Evolutionary conservation across 2,329 filamentous ascomycete genomes (phyloP).

Genomic region (Fusarium pininemorale): DNA sequence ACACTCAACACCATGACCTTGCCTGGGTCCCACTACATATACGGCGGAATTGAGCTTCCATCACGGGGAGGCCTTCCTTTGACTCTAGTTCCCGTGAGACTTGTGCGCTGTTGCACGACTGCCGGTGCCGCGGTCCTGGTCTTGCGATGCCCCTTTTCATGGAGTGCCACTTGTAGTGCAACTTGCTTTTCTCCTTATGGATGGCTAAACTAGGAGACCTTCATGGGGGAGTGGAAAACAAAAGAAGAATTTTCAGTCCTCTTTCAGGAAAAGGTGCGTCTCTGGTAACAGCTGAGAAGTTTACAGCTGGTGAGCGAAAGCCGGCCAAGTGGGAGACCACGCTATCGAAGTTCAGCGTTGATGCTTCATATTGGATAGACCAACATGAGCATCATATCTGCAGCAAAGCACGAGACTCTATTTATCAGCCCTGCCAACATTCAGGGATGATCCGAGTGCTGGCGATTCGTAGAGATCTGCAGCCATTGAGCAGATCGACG

Average conservation of each 20-base stretch:
- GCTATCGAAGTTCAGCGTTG: conserved; percentile 8
- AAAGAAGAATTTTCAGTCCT: not conserved
- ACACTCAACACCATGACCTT: conserved; percentile 17
- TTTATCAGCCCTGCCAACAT: conserved; percentile 33
- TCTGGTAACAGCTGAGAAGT: conserved; percentile 4
- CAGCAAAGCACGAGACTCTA: not conserved
- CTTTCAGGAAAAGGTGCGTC: not conserved
- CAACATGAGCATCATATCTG: conserved; percentile 10
- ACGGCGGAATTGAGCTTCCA: conserved; percentile 15
- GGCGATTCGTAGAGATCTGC: conserved; percentile 13
- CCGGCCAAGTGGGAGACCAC: not conserved
- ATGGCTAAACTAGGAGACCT: not conserved
- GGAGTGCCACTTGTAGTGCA: conserved; percentile 18
- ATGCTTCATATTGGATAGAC: conserved; percentile 6
- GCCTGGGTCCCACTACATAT: conserved; percentile 5
- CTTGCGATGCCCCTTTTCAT: conserved; percentile 10
- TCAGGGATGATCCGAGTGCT: not conserved
- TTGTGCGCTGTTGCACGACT: conserved; percentile 21
- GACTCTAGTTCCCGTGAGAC: conserved; percentile 19
- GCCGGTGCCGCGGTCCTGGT: conserved; percentile 30
- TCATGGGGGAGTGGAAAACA: not conserved
- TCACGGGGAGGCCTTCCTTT: conserved; percentile 25
- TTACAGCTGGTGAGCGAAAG: conserved; percentile 14
- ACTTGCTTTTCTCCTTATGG: conserved; percentile 8
- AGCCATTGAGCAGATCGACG: conserved; percentile 23